Conservation (phyloP, 371 early-diverging fungal genomes). For the Massospora cicadina region DNA sequence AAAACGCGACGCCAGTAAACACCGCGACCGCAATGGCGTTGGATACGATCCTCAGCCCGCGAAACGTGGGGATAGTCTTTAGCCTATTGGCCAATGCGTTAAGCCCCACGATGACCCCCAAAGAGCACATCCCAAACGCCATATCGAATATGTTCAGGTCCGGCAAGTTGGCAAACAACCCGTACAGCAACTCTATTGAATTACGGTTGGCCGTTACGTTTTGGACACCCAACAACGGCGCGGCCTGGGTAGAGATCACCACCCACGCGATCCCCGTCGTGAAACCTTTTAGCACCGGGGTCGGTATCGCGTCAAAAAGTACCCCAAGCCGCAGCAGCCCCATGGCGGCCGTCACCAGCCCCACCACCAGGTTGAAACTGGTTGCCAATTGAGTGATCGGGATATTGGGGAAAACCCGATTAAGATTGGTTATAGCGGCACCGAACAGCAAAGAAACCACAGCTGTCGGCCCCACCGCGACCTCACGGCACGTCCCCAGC, state of each 20-base stretch:
- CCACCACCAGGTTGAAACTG: conserved; percentile 16
- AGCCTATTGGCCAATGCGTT: not conserved
- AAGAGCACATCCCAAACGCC: conserved; percentile 3
- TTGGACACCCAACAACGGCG: conserved; percentile 47
- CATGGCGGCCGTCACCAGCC: conserved; percentile 37
- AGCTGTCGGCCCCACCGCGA: conserved; percentile 75
- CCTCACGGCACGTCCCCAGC: conserved; percentile 69
- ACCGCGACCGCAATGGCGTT: conserved; percentile 28
- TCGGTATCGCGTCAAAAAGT: conserved; percentile 68
- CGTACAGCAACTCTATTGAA: not conserved
- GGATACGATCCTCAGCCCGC: conserved; percentile 14
- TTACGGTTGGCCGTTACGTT: conserved; percentile 29
- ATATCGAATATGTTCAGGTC: not conserved
- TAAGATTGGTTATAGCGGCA: conserved; percentile 16
- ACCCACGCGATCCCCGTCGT: conserved; percentile 48
- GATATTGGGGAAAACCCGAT: not conserved
- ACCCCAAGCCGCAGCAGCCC: conserved; percentile 63
- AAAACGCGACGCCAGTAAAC: conserved; percentile 25
- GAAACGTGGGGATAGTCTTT: not conserved
- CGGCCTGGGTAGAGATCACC: conserved; percentile 50
- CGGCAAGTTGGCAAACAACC: not conserved
- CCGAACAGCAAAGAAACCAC: conserved; percentile 57
- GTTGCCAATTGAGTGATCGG: not conserved
- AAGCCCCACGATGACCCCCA: not conserved
- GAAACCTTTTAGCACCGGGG: conserved; percentile 46